Evolutionary conservation across 495 filamentous ascomycete species (phyloP), one percentile per base, ranked within the genome.

Genomic region (Copromyces sp.): DNA sequence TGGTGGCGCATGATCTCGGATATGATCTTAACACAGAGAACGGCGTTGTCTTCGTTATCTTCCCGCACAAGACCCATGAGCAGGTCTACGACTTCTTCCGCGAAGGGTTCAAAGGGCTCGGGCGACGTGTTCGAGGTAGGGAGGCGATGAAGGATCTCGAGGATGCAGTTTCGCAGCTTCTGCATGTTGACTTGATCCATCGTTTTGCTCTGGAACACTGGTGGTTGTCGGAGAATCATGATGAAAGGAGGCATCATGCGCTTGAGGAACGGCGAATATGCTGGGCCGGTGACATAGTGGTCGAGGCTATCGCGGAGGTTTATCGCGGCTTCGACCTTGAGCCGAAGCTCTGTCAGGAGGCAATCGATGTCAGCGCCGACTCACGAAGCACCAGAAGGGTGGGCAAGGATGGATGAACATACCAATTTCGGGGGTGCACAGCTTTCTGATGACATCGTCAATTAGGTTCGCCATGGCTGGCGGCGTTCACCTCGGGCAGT

Each of bases 1-100:
- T 97, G 97, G 77, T 97, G 92, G 32, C 96, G 89, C 85, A 95
- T 92, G 78, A 98, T 88, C 77, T 99, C 95, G 87, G 97, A 97
- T 70, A 97, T 92, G 2, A 94, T 97, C 84, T 98, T 98, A 86
- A 99, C 94, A 78, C 94, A 98, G 71, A 99, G 85, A 16, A 97
- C 93, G 3, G 94, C 96, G 84, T 99, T 99, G 61, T 99, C 96
- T 79, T 99, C 96, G 76, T 99, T 99, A 79, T 99, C 96, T 59
- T 88, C 90, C 72, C 90, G 90, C 70, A 97, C 93, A 37, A 99
- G 84, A 40, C 86, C 85, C 92, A 98, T 95, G 73, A 98, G 82
- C 73, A 95, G 85, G 77, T 97, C 93, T 44, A 97, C 94, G 73
- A 97, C 89, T 73, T 93, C 91, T 45, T 88, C 86, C 20, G 94